Evolutionary conservation across 1,284 basidiomycete species (phyloP).

Genomic region (Marasmius fiardii): DNA sequence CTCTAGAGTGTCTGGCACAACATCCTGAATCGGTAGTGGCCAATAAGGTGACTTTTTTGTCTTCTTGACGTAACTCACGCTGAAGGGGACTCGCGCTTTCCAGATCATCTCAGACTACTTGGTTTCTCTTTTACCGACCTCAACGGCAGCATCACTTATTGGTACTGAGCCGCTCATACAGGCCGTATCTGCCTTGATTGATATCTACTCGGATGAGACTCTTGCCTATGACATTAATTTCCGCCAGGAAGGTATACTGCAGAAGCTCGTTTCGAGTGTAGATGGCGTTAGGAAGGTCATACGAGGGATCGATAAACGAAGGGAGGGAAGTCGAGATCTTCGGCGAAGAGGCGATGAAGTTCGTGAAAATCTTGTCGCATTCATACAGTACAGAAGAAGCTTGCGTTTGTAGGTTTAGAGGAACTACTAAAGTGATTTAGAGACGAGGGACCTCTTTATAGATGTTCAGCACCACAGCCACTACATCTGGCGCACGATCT

Average conservation of each 20-base stretch:
- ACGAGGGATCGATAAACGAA: conserved; percentile 52
- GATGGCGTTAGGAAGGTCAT: conserved; percentile 60
- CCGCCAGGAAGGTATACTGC: conserved; percentile 53
- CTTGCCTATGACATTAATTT: conserved; percentile 84
- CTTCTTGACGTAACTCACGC: conserved; percentile 4
- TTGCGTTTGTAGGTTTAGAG: conserved; percentile 37
- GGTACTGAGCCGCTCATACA: conserved; percentile 79
- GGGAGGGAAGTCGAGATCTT: conserved; percentile 53
- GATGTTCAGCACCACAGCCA: too few relatives aligned
- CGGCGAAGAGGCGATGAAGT: conserved; percentile 67
- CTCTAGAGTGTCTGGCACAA: conserved; percentile 79
- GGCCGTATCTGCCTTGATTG: conserved; percentile 83
- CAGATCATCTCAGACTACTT: conserved; percentile 71
- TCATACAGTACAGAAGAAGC: conserved; percentile 79
- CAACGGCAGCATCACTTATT: conserved; percentile 33
- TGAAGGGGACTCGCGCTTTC: conserved; percentile 10
- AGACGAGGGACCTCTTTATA: too few relatives aligned
- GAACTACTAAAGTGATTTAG: too few relatives aligned
- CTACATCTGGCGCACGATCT: too few relatives aligned
- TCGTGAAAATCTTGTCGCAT: conserved; percentile 84
- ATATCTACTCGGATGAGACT: conserved; percentile 92
- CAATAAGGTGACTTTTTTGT: conserved; percentile 55
- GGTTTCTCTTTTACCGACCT: conserved; percentile 50
- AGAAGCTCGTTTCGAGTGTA: conserved; percentile 48
- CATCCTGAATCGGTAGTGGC: conserved; percentile 59